Evolutionary conservation across 192 early-diverging fungal species (phyloP), one percentile per base, ranked within the genome.

Genomic region (Coemansia sp.): DNA sequence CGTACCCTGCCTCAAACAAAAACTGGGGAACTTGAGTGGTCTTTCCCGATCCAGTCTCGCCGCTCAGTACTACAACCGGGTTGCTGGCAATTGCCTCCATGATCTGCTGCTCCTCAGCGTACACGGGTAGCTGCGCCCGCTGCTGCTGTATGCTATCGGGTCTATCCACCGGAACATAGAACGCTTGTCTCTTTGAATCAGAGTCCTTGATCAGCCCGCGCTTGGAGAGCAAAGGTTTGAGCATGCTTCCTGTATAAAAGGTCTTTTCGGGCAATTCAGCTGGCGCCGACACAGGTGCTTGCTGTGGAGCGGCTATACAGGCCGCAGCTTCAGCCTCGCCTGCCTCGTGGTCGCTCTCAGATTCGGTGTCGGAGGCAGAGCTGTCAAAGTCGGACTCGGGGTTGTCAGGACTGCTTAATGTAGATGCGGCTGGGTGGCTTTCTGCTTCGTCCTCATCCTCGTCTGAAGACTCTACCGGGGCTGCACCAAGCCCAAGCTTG

Each of bases 21-120:
- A 99, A 96, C 74, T 98, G 95, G 2, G 97, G 97, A 0, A 99
- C 85, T 70, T 97, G 94, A 1, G 95, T 96, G 11, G 94, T 97
- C 71, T 97, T 95, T 49, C 94, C 93, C 33, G 90, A 92, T 27
- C 97, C 97, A 0, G 97, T 99, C 69, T 99, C 97, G 58, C 97
- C 97, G 68, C 95, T 97, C 38, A 99, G 84, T 32, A 99, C 87
- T 8, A 90, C 81, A 8, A 94, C 88, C 10, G 88, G 83, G 63
- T 98, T 88, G n/a, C 82, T 74, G 21, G 78, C 56, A 51, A 99
- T 94, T 6, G 88, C 81, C 74, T 99, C 97, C 97, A 99, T 99
- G 56, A 99, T 98, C 21, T 82, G 77, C 71, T 99, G 95, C 77
- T 99, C 97, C 60, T 99, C 97, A 18, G 79, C 82, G 47, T 87